phyloP scores from a whole-genome alignment of 768 basidiomycete species.

The Lactarius deliciosus region DNA sequence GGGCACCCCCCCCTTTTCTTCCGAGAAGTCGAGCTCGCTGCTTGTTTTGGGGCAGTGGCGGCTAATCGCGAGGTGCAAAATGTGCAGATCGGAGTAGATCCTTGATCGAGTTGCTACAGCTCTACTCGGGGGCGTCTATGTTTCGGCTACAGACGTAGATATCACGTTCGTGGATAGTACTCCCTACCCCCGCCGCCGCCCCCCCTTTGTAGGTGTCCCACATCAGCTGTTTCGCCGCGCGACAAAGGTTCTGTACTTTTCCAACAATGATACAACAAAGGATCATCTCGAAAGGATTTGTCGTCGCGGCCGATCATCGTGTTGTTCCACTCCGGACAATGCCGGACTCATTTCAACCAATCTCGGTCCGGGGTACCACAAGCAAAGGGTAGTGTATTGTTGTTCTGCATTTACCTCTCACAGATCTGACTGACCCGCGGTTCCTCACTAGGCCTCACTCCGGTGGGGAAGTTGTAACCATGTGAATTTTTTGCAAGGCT shows the following conservation, averaged over 20 bases:
- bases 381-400: neutral
- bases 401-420: neutral
- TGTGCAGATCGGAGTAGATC: constrained; percentile 1
- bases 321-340: constrained; percentile 9
- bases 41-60: neutral
- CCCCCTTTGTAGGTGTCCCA: neutral
- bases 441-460: too few species aligned
- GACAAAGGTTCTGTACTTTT: neutral
- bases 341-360: constrained; percentile 2
- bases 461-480: neutral
- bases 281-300: neutral
- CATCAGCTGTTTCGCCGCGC: neutral
- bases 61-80: neutral
- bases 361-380: neutral
- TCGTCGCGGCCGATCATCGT: constrained; percentile 10
- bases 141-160: neutral
- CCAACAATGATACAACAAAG: neutral
- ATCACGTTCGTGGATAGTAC: neutral
- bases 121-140: neutral
- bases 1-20: neutral
- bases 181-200: neutral
- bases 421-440: neutral
- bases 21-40: neutral
- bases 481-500: neutral
- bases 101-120: neutral